These are phyloP conservation scores for Phytophthora meadii DNA, from an alignment of 352 stramenopile genomes.

Conservation along the genomic window DNA sequence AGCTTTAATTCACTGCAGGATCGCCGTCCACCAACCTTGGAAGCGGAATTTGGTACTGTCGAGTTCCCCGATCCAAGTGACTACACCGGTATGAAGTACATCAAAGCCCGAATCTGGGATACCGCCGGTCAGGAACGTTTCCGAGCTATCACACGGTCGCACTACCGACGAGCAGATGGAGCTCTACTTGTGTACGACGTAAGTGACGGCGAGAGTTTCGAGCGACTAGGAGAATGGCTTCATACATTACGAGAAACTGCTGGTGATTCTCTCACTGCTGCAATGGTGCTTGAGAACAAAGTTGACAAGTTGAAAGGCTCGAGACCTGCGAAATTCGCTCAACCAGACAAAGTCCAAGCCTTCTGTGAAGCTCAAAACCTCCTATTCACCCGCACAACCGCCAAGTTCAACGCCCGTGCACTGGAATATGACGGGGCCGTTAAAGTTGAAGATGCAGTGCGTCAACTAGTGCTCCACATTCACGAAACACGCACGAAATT, in stretches of 20 bases:
- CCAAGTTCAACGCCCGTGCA: constrained; percentile 67
- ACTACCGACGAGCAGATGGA: constrained; percentile 87
- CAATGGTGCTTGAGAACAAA: constrained; percentile 94
- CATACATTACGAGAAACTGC: constrained; percentile 87
- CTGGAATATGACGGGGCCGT: constrained; percentile 65
- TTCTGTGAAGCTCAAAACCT: constrained; percentile 70
- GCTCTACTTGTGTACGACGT: constrained; percentile 94
- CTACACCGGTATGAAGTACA: constrained; percentile 45
- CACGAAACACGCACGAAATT: constrained; percentile 39
- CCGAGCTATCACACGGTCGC: constrained; percentile 87
- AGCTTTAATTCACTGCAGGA: constrained; percentile 39
- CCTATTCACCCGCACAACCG: constrained; percentile 67
- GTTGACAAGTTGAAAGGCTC: constrained; percentile 63
- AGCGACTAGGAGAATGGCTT: constrained; percentile 89
- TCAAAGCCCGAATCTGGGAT: constrained; percentile 91
- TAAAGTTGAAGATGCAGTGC: constrained; percentile 58
- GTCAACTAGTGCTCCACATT: constrained; percentile 65
- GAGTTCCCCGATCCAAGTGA: constrained; percentile 66
- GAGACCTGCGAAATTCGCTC: constrained; percentile 41
- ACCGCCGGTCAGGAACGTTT: constrained; percentile 91
- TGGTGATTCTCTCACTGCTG: constrained; percentile 82
- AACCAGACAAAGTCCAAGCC: constrained; percentile 44
- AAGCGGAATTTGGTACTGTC: constrained; percentile 80
- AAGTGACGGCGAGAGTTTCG: constrained; percentile 85
- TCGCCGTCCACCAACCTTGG: constrained; percentile 64